Evolutionary conservation across 257 asterid genomes (phyloP), one percentile per base, ranked within the genome.

Genomic region (Rehmannia glutinosa): DNA sequence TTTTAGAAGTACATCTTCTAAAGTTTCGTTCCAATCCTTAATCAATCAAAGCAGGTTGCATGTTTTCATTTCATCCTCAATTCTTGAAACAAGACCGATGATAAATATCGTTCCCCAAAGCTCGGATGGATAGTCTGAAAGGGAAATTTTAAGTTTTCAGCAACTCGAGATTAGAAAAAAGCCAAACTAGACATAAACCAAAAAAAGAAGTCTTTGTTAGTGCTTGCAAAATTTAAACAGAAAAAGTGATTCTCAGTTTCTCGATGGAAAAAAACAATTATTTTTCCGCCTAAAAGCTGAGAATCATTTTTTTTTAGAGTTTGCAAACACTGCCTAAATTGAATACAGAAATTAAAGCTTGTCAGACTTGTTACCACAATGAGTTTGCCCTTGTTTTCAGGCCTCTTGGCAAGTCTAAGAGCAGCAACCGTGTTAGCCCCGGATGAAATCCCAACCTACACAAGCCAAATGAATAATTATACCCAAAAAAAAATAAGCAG

Each of bases 361-460:
- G n/a, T n/a, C n/a, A n/a, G n/a, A n/a, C n/a, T 64, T 73, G 84
- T 23, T 86, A 93, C 97, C 92, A 93, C 97, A 49, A 90, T 90
- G 70, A 93, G 99, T 78, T 90, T 93, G 61, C 96, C 97, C 77
- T 86, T 83, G 84, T 93, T 93, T 77, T 93, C 99, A 6, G 97
- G 96, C 62, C 78, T 90, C 54, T 53, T 78, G 15, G 97, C 99
- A 16, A 93, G 95, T 15, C 80, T 77, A 13, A 88, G 87, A 35
- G 99, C 97, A 4, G 99, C 97, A 42, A 90, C 96, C 3, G 97
- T 93, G 69, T 93, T 93, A 7, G 99, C 99, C 13, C 99, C 99
- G 1, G 99, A 93, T 6, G 99, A 93, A 78, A 93, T 93, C 45
- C 99, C 97, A 13, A 93, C 99, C 99, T 93, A 53, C 42, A 36